Evolutionary conservation across 2,329 filamentous ascomycete genomes (phyloP).

Genomic region (Xylaria polymorpha): DNA sequence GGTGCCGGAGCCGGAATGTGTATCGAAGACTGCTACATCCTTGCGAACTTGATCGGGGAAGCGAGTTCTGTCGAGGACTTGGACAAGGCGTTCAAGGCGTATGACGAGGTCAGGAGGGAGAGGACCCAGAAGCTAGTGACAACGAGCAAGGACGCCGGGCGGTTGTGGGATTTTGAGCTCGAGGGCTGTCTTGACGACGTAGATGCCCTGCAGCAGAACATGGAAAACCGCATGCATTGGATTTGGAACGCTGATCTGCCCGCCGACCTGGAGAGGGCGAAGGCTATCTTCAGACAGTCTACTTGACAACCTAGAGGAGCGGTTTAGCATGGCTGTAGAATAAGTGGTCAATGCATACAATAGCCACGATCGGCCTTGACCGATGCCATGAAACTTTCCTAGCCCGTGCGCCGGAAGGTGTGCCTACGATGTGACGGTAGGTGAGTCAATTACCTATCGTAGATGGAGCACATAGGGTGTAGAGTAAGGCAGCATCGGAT

Average conservation of each 20-base stretch:
- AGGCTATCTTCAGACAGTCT: conserved; percentile 48
- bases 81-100: conserved; percentile 61
- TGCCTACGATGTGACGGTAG: neutral
- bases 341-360: neutral
- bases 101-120: conserved; percentile 61
- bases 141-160: conserved; percentile 60
- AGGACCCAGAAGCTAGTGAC: conserved; percentile 62
- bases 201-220: conserved; percentile 52
- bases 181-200: conserved; percentile 50
- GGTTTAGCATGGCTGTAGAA: neutral
- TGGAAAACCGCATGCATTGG: conserved; percentile 51
- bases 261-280: conserved; percentile 53
- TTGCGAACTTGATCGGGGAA: conserved; percentile 59
- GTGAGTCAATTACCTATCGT: neutral
- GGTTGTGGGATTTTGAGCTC: conserved; percentile 58
- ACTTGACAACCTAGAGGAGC: conserved; percentile 11
- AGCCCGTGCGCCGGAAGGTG: neutral
- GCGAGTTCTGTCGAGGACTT: conserved; percentile 51
- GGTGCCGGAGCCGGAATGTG: conserved; percentile 69
- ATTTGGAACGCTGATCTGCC: conserved; percentile 53
- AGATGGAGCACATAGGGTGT: neutral
- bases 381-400: neutral
- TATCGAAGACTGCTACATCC: conserved; percentile 61
- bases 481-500: neutral
- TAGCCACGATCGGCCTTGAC: neutral